Base-by-base conservation (phyloP, 306 rosid genomes). In the peach (Prunus persica) region DNA sequence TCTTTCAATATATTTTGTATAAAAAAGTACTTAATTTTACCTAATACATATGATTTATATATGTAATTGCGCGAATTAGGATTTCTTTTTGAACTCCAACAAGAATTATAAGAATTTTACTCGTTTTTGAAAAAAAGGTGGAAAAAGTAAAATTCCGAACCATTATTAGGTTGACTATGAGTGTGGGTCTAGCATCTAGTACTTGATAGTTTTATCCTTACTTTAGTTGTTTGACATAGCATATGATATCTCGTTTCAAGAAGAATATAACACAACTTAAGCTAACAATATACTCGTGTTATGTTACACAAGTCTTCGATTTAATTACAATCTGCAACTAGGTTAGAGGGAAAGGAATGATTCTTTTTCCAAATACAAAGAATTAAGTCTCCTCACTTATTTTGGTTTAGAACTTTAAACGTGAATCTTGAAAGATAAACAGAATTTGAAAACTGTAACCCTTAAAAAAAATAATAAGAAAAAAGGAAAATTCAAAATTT, bases 261-360 rank as follows among this genome's bases (percentile, higher is more conserved):
- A 18, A 25, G 65, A 61, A 61, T 61, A 61, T 61, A 24, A 27
- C 38, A 25, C 41, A 61, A 27, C 15, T 63, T 63, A 16, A 63
- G 13, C 13, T 28, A 63, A 8, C 67, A 15, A 30, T 63, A 14
- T 15, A 34, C n/a, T 45, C 20, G 18, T 3, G 43, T 47, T 19
- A 18, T 18, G 63, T 55, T 27, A n/a, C 62, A 63, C 10, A 52
- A 10, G 60, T 28, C 30, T 65, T 9, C 54, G 20, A 5, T 54
- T 32, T 30, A 63, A 63, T 63, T 6, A 52, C 25, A 32, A 34
- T 51, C 19, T n/a, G 15, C 28, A 7, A 52, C 25, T 19, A 8
- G 43, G 65, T 71, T 71, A 54, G 14, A 32, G n/a, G 65, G 64
- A 20, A 55, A 34, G 22, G 34, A 71, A 71, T 54, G 12, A 71